Evolutionary conservation across 202 grass and related monocot genomes (phyloP), one percentile per base, ranked within the genome.

Genomic region (Thinopyrum obtusiflorum): DNA sequence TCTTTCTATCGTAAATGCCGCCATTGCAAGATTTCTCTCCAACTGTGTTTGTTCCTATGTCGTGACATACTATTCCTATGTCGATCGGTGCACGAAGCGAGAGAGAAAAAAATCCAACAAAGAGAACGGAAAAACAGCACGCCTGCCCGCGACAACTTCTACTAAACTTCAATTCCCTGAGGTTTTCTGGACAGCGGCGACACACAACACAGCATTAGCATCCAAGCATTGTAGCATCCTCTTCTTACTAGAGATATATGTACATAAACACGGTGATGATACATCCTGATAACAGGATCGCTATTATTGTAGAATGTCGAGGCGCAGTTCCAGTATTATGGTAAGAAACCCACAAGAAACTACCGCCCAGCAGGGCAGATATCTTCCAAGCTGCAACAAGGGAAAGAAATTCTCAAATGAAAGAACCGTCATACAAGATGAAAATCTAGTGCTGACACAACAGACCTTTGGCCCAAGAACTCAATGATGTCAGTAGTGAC

Each of bases 401-500:
- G 49, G 42, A 6, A 0, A 17, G 55, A 39, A 37, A 63, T 11
- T 71, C 83, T 65, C 82, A 86, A 69, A 62, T 17, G 40, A 59
- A 61, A 20, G 51, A 51, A 68, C 28, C 25, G 23, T 20, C 65
- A 21, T 29, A 17, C 10, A 71, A 57, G 15, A 23, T 71, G 6
- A 84, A 94, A 37, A 35, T 31, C 1, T 25, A 27, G 69, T 82
- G 40, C 20, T 35, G 25, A 14, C 15, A 29, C 21, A 78, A 20
- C 67, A 44, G 5, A 95, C 96, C 96, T 95, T 46, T 92, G 77
- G 18, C 93, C 91, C 68, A 98, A 86, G 62, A 68, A 94, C 85
- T 92, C 91, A 12, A 98, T 94, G 68, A 98, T 95, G 68, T 98
- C 93, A 11, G 96, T 88, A 11, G 91, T 98, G 5, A 98, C 82